Base-by-base conservation (phyloP, 2,329 filamentous ascomycete genomes). In the Fusarium acutatum region DNA sequence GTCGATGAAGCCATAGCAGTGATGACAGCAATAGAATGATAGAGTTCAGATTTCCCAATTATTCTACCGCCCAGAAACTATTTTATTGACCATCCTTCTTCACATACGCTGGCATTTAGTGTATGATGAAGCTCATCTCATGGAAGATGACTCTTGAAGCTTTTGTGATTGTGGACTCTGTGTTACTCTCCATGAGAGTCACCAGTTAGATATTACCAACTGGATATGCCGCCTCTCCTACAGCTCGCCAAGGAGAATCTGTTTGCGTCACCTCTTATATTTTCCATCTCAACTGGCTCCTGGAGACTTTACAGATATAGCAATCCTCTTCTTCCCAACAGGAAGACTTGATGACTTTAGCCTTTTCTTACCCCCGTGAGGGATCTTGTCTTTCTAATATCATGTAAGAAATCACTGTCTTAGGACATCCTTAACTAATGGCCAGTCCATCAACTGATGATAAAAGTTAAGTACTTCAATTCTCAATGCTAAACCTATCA, bases 1-100 rank as follows among this genome's bases (percentile, higher is more conserved):
- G 34, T 74, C 72, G 0, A 58, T 35, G 60, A 74, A 73, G 35
- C 50, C 57, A 7, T 73, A 69, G 2, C 2, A 24, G 13, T 6
- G 17, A 56, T 37, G 17, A 14, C 3, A 37, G n/a, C 5, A 3
- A 17, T 40, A 11, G 6, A 54, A 40, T 4, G 15, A n/a, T 1
- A 30, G 11, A 54, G 0, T 6, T 18, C 0, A 14, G 15, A 24
- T 11, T 24, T 3, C 8, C 22, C 22, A 10, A 3, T 5, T 32
- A 32, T 15, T 10, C 0, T n/a, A 18, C 2, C 20, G n/a, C 2
- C 5, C 17, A 30, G 28, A 30, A 13, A 9, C 20, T 17, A 30
- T n/a, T 47, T 17, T 5, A 5, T n/a, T 8, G n/a, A 35, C 18
- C 8, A 26, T 14, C 4, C 11, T 3, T 12, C 11, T 50, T 50